Evolutionary conservation across 2,329 filamentous ascomycete species (phyloP), one percentile per base, ranked within the genome.

Genomic region (Fusarium lyarnte): DNA sequence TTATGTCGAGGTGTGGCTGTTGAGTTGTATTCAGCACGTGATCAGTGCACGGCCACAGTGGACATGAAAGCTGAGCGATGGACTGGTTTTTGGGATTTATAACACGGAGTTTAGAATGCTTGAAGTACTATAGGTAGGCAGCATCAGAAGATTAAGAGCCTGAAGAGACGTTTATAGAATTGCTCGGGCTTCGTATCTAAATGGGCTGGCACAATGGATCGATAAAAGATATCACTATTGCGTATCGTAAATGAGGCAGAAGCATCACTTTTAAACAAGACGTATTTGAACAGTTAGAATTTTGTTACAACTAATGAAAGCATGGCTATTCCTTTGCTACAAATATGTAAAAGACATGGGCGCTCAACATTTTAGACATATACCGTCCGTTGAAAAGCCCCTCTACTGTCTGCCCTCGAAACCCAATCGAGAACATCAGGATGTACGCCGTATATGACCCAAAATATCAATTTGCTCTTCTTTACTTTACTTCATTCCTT

Each of bases 281-380:
- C 17, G 21, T 63, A 14, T 58, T 75, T 76, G 69, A 77, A 77
- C 65, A 69, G 39, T 75, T 75, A 69, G 63, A 61, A 70, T 76
- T 75, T 77, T 78, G 65, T 64, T 77, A 76, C 72, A 75, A 76
- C 65, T 74, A 75, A 77, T 61, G 53, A 74, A 78, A 78, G 70
- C 76, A 78, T 73, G 63, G 70, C 74, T 76, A 61, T 70, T 72
- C 73, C 72, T 33, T 73, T 72, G 68, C 76, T 66, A 64, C 66
- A 72, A 71, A 58, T 68, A 74, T 74, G 66, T 73, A 67, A 71
- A 74, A 74, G 58, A 69, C 72, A 74, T 71, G 60, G 67, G 62
- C 69, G 58, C 51, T 63, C 63, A 66, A 74, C 58, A 67, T 64
- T 72, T 47, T 53, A 51, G 59, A 51, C 68, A 66, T 64, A 72